phyloP scores from a whole-genome alignment of 345 rosid species.

The Iberis pinnata region DNA sequence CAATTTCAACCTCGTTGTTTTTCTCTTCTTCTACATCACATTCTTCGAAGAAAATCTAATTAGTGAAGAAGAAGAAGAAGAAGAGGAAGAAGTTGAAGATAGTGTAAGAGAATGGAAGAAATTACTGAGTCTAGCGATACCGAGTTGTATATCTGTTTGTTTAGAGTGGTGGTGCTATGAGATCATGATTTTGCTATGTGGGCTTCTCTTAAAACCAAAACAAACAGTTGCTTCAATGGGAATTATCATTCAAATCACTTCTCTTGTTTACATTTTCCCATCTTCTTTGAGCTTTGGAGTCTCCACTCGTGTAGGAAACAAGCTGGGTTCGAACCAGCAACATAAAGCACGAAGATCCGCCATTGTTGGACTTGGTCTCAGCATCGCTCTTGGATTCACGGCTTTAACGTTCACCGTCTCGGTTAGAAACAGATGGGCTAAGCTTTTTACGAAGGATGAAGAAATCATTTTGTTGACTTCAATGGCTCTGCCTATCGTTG shows the following conservation, averaged over 20 bases:
- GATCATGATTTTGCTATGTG: slow-evolving; percentile 78
- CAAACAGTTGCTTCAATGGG: slow-evolving; percentile 90
- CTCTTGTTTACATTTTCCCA: slow-evolving; percentile 80
- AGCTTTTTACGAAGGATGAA: slow-evolving; percentile 54
- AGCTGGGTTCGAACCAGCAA: slow-evolving; percentile 61
- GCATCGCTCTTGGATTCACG: slow-evolving; percentile 49
- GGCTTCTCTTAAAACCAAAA: slow-evolving; percentile 56
- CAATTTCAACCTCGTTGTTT: slow-evolving; percentile 52
- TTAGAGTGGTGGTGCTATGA: slow-evolving; percentile 99
- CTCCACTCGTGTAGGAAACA: slow-evolving; percentile 75
- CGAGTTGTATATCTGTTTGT: slow-evolving; percentile 86
- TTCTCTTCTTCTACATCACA: slow-evolving; percentile 45
- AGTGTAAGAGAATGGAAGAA: slow-evolving; percentile 54
- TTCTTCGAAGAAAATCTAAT: slow-evolving; percentile 55
- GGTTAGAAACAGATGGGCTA: slow-evolving; percentile 66
- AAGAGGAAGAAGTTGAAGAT: slow-evolving; percentile 62
- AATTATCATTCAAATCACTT: slow-evolving; percentile 75
- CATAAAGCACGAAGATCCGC: slow-evolving; percentile 57
- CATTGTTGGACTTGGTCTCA: slow-evolving; percentile 42
- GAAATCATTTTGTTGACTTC: slow-evolving; percentile 62
- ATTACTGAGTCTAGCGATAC: slow-evolving; percentile 53
- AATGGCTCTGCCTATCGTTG: slow-evolving; percentile 65
- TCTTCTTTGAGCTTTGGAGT: slow-evolving; percentile 71
- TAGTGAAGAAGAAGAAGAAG: slow-evolving; percentile 61
- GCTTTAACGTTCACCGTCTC: slow-evolving; percentile 49